Evolutionary conservation across 2,329 filamentous ascomycete species (phyloP).

Genomic region (Fusarium sp.): DNA sequence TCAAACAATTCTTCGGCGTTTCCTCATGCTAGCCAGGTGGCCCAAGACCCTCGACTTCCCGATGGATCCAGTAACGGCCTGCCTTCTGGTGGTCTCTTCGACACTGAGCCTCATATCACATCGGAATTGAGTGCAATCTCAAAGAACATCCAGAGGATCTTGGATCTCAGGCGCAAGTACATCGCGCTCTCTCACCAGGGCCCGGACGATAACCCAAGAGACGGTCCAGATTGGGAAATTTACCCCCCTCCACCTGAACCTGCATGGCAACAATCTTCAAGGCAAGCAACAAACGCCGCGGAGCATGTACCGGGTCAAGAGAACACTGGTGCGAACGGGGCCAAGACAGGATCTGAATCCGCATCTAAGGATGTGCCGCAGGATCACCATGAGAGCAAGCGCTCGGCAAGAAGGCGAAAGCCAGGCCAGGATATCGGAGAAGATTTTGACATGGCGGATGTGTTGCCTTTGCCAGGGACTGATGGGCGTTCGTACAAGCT

Average conservation of each 20-base stretch:
- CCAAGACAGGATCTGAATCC: conserved; percentile 19
- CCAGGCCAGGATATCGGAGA: conserved; percentile 90
- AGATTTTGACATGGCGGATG: conserved; percentile 86
- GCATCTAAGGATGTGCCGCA: conserved; percentile 16
- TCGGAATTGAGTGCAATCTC: conserved; percentile 88
- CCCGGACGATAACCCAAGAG: conserved; percentile 86
- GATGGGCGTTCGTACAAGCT: conserved; percentile 81
- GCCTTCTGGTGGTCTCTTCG: conserved; percentile 65
- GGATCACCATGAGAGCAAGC: conserved; percentile 54
- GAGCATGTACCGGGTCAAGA: conserved; percentile 40
- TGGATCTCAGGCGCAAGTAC: conserved; percentile 90
- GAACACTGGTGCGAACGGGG: conserved; percentile 23
- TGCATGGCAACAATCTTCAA: conserved; percentile 70
- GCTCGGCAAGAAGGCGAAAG: conserved; percentile 75
- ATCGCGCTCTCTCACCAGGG: conserved; percentile 86
- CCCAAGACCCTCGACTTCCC: conserved; percentile 23
- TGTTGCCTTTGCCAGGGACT: conserved; percentile 77
- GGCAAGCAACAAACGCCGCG: conserved; percentile 15
- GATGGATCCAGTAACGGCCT: conserved; percentile 41
- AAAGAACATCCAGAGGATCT: conserved; percentile 87
- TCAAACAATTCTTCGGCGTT: conserved; percentile 14
- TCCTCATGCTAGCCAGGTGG: conserved; percentile 15
- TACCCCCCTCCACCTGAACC: conserved; percentile 94
- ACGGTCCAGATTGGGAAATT: conserved; percentile 84
- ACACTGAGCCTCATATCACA: conserved; percentile 82